phyloP scores from a whole-genome alignment of 164 flowering plant genomes.

The Aristolochia fimbriata region DNA sequence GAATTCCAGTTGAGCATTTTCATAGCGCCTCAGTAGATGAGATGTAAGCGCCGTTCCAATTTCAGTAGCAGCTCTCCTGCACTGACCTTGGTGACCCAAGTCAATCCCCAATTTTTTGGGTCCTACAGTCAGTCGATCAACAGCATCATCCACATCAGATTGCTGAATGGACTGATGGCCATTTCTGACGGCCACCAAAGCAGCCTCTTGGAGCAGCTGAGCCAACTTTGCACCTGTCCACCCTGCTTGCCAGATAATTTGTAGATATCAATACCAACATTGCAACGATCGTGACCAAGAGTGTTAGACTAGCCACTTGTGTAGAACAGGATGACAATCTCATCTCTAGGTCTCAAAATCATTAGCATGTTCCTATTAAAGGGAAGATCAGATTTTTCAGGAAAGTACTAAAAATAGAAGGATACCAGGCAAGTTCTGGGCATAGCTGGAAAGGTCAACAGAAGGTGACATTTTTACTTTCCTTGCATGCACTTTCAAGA shows the following conservation, averaged over 20 bases:
- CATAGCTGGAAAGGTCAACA: slow-evolving; percentile 75
- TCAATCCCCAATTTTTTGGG: slow-evolving; percentile 76
- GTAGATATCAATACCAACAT: background rate
- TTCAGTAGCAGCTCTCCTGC: slow-evolving; percentile 86
- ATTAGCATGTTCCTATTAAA: too few species aligned
- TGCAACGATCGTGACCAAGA: too few species aligned
- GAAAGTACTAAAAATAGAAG: background rate
- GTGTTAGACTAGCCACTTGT: too few species aligned
- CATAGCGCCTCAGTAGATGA: slow-evolving; percentile 64
- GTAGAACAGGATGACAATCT: too few species aligned
- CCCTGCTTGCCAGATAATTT: slow-evolving; percentile 34
- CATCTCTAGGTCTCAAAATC: too few species aligned
- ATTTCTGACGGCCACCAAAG: slow-evolving; percentile 88
- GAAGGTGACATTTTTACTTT: slow-evolving; percentile 88
- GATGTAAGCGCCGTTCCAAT: slow-evolving; percentile 85
- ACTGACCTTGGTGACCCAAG: slow-evolving; percentile 84
- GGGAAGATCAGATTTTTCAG: background rate
- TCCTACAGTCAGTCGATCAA: slow-evolving; percentile 89
- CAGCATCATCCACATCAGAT: slow-evolving; percentile 88
- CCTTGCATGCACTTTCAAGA: slow-evolving; percentile 86
- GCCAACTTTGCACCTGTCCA: slow-evolving; percentile 97
- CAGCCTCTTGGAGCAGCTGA: slow-evolving; percentile 91
- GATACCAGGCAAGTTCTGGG: slow-evolving; percentile 85
- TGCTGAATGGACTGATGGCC: slow-evolving; percentile 62
- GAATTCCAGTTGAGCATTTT: slow-evolving; percentile 68